These are phyloP conservation scores for Russula earlei DNA, from an alignment of 768 basidiomycete species.

Conservation along the genomic window DNA sequence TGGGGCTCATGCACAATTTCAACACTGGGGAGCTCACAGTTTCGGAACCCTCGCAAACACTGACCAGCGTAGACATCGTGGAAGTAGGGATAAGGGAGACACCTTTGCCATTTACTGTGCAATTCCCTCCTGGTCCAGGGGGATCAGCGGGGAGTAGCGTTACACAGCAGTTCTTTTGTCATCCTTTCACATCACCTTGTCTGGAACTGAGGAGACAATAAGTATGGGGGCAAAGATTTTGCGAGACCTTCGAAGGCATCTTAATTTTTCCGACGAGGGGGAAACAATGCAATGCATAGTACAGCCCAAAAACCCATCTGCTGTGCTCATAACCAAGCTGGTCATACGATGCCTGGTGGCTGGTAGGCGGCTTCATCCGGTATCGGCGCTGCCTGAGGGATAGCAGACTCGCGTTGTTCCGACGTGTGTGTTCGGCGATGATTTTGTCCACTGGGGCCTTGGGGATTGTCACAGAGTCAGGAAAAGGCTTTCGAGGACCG, in stretches of 20 bases:
- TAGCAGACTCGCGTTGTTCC: constrained; percentile 67
- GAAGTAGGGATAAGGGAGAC: constrained; percentile 23
- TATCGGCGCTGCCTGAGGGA: constrained; percentile 41
- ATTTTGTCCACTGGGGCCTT: constrained; percentile 90
- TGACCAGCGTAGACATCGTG: constrained; percentile 30
- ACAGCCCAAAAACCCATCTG: constrained; percentile 31
- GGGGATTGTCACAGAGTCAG: constrained; percentile 84
- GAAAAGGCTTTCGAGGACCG: constrained; percentile 89
- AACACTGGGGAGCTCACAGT: constrained; percentile 39
- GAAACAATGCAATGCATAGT: constrained; percentile 7
- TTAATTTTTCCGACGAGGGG: neutral
- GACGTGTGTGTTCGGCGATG: constrained; percentile 80
- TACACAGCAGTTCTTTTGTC: constrained; percentile 1
- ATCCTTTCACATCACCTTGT: no score
- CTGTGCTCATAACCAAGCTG: constrained; percentile 19
- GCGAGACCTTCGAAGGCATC: neutral
- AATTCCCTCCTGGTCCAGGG: constrained; percentile 32
- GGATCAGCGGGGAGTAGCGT: constrained; percentile 45
- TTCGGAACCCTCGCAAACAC: constrained; percentile 56
- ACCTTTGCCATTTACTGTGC: constrained; percentile 28
- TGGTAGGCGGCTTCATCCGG: constrained; percentile 35
- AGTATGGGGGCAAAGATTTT: neutral
- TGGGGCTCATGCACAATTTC: constrained; percentile 36
- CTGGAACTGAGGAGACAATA: no score
- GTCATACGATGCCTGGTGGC: constrained; percentile 32